Percentiles rank a stretch among this genome's conserved stretches.
Evolutionary conservation across 2,329 filamentous ascomycete genomes (phyloP).

Genomic region (Verticillium klebahnii): DNA sequence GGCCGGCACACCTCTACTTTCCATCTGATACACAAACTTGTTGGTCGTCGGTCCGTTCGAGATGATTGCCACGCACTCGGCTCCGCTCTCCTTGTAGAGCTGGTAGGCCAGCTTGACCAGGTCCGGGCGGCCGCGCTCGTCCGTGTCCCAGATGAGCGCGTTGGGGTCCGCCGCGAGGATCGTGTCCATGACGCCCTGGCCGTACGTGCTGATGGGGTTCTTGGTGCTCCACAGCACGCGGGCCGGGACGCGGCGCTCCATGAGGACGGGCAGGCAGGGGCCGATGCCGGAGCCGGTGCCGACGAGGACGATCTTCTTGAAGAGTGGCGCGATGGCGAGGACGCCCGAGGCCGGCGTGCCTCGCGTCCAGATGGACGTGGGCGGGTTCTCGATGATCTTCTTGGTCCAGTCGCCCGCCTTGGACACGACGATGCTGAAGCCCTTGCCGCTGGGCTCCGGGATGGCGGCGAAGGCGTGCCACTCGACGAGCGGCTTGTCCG

Average conservation of each 20-base stretch:
- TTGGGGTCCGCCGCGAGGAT: constrained; percentile 55
- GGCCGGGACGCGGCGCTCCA: constrained; percentile 40
- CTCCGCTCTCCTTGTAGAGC: constrained; percentile 46
- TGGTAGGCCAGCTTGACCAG: constrained; percentile 45
- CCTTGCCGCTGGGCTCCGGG: constrained; percentile 45
- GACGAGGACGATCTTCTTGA: constrained; percentile 60
- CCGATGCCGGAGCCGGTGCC: constrained; percentile 72
- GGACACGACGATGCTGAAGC: constrained; percentile 67
- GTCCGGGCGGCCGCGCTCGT: constrained; percentile 52
- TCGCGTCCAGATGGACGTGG: constrained; percentile 61
- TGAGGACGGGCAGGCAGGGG: constrained; percentile 58
- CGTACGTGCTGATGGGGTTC: constrained; percentile 58
- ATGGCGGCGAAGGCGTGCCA: constrained; percentile 77
- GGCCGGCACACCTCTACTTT: constrained; percentile 60
- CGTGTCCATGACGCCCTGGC: constrained; percentile 48
- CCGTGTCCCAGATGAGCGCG: constrained; percentile 65
- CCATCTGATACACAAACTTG: constrained; percentile 64
- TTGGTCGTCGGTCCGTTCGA: constrained; percentile 64
- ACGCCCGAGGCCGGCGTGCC: constrained; percentile 65
- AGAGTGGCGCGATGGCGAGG: constrained; percentile 61
- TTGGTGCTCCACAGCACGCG: constrained; percentile 68
- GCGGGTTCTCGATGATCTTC: constrained; percentile 56
- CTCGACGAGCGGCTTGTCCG: constrained; percentile 60
- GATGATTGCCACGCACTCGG: constrained; percentile 71
- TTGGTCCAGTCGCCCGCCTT: constrained; percentile 74